These are phyloP conservation scores for Plasmodium malariae DNA, from an alignment of 169 alveolate genomes.

Conservation along the genomic window DNA sequence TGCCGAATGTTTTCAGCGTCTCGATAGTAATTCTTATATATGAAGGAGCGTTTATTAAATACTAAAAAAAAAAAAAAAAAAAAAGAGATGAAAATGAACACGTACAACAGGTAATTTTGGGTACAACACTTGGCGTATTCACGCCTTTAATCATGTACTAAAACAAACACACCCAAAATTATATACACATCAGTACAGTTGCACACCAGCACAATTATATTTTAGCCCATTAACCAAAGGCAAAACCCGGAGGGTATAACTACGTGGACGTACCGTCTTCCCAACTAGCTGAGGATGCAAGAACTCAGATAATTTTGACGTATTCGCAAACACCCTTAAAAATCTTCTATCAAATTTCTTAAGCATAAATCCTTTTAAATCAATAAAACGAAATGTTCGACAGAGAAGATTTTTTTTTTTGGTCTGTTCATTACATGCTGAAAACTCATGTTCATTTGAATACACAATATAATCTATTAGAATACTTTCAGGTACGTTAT, in stretches of 20 bases:
- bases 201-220: too few species aligned
- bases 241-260: too few species aligned
- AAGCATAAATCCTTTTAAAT: slow-evolving; percentile 63
- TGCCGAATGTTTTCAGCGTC: slow-evolving; percentile 58
- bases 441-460: slow-evolving; percentile 62
- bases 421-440: slow-evolving; percentile 42
- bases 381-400: slow-evolving; percentile 59
- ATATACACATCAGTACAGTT: too few species aligned
- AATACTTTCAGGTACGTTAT: slow-evolving; percentile 59
- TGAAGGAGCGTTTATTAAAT: slow-evolving; percentile 71
- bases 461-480: slow-evolving; percentile 61
- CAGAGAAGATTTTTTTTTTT: slow-evolving; percentile 27
- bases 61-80: slow-evolving; percentile 9
- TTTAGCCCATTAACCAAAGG: too few species aligned
- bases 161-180: too few species aligned
- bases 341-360: slow-evolving; percentile 61
- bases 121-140: not conserved
- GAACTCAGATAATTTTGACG: slow-evolving; percentile 62
- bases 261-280: slow-evolving; percentile 66
- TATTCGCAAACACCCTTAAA: slow-evolving; percentile 52
- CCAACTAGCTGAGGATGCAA: slow-evolving; percentile 61
- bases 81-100: not conserved
- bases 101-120: too few species aligned
- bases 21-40: slow-evolving; percentile 63
- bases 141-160: not conserved